A percentile compares a stretch with the other conserved stretches of the same genome.
These are phyloP conservation scores for Lactifluus subvellereus DNA, from an alignment of 768 basidiomycete species.

Conservation along the genomic window DNA sequence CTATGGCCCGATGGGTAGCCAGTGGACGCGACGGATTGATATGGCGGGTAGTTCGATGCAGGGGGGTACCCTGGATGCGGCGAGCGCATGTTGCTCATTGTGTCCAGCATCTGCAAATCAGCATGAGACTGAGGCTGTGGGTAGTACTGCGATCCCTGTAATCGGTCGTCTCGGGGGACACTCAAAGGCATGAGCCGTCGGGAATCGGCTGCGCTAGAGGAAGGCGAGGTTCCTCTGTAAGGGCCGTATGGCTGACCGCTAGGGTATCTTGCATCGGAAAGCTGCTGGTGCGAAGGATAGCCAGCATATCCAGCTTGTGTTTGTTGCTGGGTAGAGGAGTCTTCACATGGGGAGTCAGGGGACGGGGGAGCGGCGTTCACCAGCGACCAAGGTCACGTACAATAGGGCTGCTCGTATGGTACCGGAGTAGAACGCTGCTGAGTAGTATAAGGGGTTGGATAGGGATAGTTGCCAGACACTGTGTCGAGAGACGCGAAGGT, in stretches of 20 bases:
- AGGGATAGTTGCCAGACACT: constrained; percentile 17
- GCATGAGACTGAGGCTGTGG: background rate
- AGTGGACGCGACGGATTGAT: background rate
- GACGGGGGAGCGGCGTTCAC: background rate
- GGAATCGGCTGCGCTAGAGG: background rate
- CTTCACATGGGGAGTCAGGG: constrained; percentile 11
- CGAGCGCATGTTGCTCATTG: constrained; percentile 17
- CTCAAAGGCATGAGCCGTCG: constrained; percentile 13
- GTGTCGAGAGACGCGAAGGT: constrained; percentile 4
- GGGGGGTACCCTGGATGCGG: constrained; percentile 16
- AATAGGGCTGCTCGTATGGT: constrained; percentile 11
- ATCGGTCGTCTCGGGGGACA: constrained; percentile 5
- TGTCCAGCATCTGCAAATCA: constrained; percentile 9
- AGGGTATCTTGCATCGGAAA: constrained; percentile 9
- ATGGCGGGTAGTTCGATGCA: constrained; percentile 1
- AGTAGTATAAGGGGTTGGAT: constrained; percentile 1
- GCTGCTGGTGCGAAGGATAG: constrained; percentile 8
- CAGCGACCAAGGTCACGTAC: constrained; percentile 10
- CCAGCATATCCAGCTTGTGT: background rate
- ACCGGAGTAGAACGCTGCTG: constrained; percentile 17
- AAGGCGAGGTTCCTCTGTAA: constrained; percentile 13
- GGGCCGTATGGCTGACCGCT: background rate
- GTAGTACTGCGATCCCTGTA: constrained; percentile 8
- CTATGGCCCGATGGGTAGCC: constrained; percentile 2
- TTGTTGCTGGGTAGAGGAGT: constrained; percentile 10